phyloP scores from a whole-genome alignment of 2,329 filamentous ascomycete species.

The Daldinia sp. region DNA sequence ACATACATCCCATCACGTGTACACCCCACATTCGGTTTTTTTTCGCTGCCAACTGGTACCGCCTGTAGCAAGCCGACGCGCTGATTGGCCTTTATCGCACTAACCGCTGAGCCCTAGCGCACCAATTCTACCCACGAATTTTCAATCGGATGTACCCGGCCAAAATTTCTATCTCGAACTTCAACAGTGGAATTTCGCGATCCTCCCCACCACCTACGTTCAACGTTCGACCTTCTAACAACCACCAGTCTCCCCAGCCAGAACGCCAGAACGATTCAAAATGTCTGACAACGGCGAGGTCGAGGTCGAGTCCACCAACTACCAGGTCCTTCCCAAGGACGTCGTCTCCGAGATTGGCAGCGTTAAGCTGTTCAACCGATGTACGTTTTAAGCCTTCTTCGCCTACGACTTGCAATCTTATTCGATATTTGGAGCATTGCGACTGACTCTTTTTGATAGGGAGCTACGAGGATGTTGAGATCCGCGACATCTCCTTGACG shows the following conservation, averaged over 20 bases:
- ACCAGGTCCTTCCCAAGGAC: constrained; percentile 78
- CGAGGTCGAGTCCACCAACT: constrained; percentile 74
- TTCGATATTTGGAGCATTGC: constrained; percentile 39
- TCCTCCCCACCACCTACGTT: constrained; percentile 45
- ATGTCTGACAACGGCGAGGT: constrained; percentile 86
- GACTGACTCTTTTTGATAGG: constrained; percentile 36
- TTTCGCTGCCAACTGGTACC: constrained; percentile 22
- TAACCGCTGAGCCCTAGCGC: constrained; percentile 36
- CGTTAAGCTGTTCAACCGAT: constrained; percentile 81
- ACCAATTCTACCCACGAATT: constrained; percentile 39
- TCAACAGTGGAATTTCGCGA: constrained; percentile 44
- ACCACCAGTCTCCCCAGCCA: constrained; percentile 25
- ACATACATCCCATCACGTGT: constrained; percentile 24
- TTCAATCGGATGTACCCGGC: constrained; percentile 40
- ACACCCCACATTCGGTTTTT: constrained; percentile 13
- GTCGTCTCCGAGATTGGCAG: constrained; percentile 77
- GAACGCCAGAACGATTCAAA: constrained; percentile 50
- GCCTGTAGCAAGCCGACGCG: constrained; percentile 1
- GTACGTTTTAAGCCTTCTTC: constrained; percentile 40
- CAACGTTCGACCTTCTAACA: constrained; percentile 37
- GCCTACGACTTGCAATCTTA: constrained; percentile 33
- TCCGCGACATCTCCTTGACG: constrained; percentile 99
- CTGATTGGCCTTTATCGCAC: constrained; percentile 20
- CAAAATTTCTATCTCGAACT: constrained; percentile 45
- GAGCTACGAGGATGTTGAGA: constrained; percentile 98